Percentiles rank a stretch among this genome's conserved stretches.
These are phyloP conservation scores for Pseudogymnoascus destructans DNA, from an alignment of 2,329 filamentous ascomycete genomes.

Conservation along the genomic window DNA sequence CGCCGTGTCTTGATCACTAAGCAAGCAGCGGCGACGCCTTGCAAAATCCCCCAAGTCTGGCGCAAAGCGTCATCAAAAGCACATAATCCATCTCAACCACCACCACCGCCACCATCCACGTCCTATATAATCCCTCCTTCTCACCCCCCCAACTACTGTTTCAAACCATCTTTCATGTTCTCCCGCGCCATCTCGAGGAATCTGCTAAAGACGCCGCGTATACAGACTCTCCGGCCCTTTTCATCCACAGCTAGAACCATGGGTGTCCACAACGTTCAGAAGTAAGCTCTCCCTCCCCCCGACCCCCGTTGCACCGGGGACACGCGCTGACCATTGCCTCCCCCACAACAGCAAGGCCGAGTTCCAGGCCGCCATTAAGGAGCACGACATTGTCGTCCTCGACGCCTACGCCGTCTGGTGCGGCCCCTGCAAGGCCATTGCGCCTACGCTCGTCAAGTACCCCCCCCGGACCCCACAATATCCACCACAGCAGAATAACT, in stretches of 20 bases:
- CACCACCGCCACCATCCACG: neutral
- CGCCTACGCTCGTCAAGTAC: slow-evolving; percentile 58
- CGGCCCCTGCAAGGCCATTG: slow-evolving; percentile 86
- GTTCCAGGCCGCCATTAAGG: slow-evolving; percentile 41
- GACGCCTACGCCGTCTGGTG: slow-evolving; percentile 90
- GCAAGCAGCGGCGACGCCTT: neutral
- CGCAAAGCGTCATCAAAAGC: neutral
- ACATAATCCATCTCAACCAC: neutral
- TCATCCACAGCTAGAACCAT: slow-evolving; percentile 31
- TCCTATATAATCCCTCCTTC: slow-evolving; percentile 1
- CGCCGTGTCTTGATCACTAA: neutral
- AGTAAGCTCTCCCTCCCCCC: slow-evolving; percentile 22
- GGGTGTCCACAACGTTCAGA: slow-evolving; percentile 33
- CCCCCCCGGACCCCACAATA: neutral
- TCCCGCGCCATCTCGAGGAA: neutral
- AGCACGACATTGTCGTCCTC: slow-evolving; percentile 55
- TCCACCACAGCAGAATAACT: slow-evolving; percentile 13
- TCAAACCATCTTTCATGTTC: slow-evolving; percentile 5
- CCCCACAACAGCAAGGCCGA: slow-evolving; percentile 38
- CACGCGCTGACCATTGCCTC: slow-evolving; percentile 17
- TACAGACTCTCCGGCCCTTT: slow-evolving; percentile 19
- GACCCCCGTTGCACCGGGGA: neutral
- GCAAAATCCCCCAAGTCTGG: neutral
- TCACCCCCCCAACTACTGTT: neutral
- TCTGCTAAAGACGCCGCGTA: slow-evolving; percentile 8